phyloP scores from a whole-genome alignment of 208 protist genomes.

The Polymyxa betae region DNA sequence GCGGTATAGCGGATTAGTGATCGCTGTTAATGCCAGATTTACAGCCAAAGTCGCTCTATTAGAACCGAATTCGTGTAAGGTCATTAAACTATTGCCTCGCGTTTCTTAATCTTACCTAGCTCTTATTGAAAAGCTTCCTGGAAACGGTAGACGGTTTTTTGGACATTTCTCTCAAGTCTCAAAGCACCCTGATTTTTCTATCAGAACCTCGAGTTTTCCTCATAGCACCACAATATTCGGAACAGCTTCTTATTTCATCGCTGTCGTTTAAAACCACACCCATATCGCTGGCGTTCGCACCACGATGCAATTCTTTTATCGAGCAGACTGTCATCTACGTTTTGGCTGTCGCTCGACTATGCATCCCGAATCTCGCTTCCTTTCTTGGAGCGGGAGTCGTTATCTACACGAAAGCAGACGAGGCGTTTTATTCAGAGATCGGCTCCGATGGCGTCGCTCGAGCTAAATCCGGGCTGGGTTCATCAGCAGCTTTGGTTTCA shows the following conservation, averaged over 20 bases:
- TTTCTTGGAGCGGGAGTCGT: not conserved
- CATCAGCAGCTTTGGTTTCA: not conserved
- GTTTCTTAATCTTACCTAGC: too few species aligned
- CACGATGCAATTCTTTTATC: not conserved
- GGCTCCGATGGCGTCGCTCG: not conserved
- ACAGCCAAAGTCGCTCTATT: not conserved
- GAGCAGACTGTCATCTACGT: not conserved
- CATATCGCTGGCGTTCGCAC: not conserved
- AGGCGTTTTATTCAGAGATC: not conserved
- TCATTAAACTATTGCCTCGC: too few species aligned
- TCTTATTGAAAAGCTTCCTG: too few species aligned
- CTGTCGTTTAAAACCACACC: not conserved
- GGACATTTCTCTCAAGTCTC: too few species aligned
- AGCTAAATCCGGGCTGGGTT: constrained; percentile 8
- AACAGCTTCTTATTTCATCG: not conserved
- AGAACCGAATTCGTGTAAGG: not conserved
- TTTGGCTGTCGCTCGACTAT: not conserved
- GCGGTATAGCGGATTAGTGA: not conserved
- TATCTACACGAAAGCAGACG: not conserved
- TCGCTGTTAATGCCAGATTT: not conserved
- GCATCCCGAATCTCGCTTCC: not conserved
- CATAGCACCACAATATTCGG: not conserved
- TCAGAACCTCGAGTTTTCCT: not conserved
- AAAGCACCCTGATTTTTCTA: too few species aligned
- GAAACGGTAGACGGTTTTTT: too few species aligned